Evolutionary conservation across 306 rosid genomes (phyloP), one percentile per base, ranked within the genome.

Genomic region (Cicer judaicum): DNA sequence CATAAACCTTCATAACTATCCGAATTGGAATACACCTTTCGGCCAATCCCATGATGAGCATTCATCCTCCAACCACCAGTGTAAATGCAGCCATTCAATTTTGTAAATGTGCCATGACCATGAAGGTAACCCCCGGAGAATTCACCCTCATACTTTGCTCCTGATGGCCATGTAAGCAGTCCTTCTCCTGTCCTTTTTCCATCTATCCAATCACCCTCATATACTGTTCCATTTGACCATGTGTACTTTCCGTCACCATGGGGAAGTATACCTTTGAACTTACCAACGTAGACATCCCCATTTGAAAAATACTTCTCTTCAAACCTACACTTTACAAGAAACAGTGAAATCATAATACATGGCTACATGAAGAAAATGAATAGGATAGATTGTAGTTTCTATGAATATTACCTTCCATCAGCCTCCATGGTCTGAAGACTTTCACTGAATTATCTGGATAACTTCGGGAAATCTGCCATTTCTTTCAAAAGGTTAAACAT

Each of bases 101-200:
- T 50, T 47, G 81, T 76, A 54, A 86, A 85, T 75, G 84, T 85
- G 64, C 99, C 99, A 70, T 86, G 54, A 81, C 99, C 99, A 57
- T 95, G 93, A 79, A 90, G 87, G 75, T 82, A 87, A 78, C 87
- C 80, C 15, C 98, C 96, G 34, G 96, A 92, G 89, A 92, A 87
- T 64, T 95, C 98, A 54, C 99, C 99, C 74, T 85, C 96, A 60
- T 92, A 95, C 64, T 73, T 84, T 74, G 88, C 87, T 60, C 98
- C 96, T 12, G 96, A 85, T 48, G 85, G 64, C 97, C 96, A 95
- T 46, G 72, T 50, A 41, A 92, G 80, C 53, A 81, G 54, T 63
- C 98, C 99, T 78, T 86, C 85, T 39, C 96, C 99, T 7, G 88
- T 85, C 92, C 83, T 90, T 84, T 90, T 90, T 64, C 98, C 99